Evolutionary conservation across 768 basidiomycete species (phyloP), one percentile per base, ranked within the genome.

Genomic region (Clitopilus passeckerianus): DNA sequence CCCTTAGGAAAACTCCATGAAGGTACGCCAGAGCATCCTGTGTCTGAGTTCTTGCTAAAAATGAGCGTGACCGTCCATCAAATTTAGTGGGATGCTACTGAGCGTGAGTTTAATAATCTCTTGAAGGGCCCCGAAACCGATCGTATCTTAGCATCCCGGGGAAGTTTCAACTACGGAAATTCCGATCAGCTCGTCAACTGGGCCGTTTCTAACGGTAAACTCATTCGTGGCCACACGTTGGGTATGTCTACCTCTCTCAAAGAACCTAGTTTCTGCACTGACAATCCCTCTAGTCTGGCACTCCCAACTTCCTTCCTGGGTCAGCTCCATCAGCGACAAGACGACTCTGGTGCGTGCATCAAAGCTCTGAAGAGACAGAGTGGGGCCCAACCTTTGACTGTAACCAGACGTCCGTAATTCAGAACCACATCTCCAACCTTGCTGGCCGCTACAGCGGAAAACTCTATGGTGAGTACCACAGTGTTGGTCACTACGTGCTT

Each of bases 341-440:
- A 57, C 60, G 12, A 74, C 72, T 6, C 63, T 75, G 67, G 72
- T 71, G 27, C 37, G 55, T 41, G 18, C 23, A 16, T 12, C n/a
- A 14, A 3, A 34, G 37, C n/a, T 20, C n/a, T 22, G 16, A 41
- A 23, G 37, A 41, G 12, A 7, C 27, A 7, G 27, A 14, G 5
- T 53, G 8, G 16, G 0, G 24, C 1, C 14, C 33, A 6, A 18
- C n/a, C 37, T 14, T 12, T 41, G n/a, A 15, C 10, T 14, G 12
- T 41, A 14, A 41, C n/a, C n/a, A 72, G 72, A 74, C 71, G 1
- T 63, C 65, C 10, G 74, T 75, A 53, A 69, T 77, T 54, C 66
- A 76, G 58, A 74, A 71, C 60, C 78, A 80, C 65, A 75, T 78
- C 57, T 61, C 69, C 20, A 72, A 68, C 58, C 64, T 77, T 41